Conservation (phyloP, 176 grass and related monocot species). For the Musa beccarii region DNA sequence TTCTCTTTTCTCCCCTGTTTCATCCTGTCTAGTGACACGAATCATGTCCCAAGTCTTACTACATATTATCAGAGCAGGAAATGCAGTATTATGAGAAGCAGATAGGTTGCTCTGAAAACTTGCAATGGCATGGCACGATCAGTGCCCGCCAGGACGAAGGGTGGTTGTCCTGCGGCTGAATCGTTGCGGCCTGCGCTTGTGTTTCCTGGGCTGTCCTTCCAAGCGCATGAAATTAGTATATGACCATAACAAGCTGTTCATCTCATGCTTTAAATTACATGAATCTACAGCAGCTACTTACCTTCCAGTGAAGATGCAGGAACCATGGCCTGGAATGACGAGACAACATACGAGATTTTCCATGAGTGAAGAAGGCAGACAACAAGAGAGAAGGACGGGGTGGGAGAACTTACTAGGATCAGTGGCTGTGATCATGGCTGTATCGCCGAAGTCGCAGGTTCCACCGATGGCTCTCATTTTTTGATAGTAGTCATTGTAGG, state of each 20-base stretch:
- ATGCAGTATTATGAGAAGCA: neutral
- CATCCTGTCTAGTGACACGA: neutral
- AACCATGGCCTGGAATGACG: constrained; percentile 7
- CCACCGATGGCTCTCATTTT: constrained; percentile 6
- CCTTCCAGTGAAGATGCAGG: constrained; percentile 16
- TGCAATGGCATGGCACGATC: neutral
- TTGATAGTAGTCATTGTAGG: constrained; percentile 17
- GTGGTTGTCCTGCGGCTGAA: neutral
- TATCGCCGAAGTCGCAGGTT: constrained; percentile 2
- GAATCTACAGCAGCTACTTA: neutral
- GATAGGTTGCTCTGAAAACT: neutral
- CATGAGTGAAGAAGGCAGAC: neutral
- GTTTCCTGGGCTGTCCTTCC: no score
- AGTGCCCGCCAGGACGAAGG: neutral
- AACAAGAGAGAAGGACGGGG: neutral
- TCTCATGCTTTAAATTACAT: no score
- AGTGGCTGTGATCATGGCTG: neutral
- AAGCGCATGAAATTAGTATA: no score
- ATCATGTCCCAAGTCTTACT: neutral
- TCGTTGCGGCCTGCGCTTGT: no score
- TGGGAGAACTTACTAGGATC: constrained; percentile 14
- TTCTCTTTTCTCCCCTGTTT: neutral
- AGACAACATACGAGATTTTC: neutral
- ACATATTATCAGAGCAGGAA: neutral
- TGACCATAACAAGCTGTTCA: no score